Evolutionary conservation across 345 rosid species (phyloP), one percentile per base, ranked within the genome.

Genomic region (Cochlearia excelsa): DNA sequence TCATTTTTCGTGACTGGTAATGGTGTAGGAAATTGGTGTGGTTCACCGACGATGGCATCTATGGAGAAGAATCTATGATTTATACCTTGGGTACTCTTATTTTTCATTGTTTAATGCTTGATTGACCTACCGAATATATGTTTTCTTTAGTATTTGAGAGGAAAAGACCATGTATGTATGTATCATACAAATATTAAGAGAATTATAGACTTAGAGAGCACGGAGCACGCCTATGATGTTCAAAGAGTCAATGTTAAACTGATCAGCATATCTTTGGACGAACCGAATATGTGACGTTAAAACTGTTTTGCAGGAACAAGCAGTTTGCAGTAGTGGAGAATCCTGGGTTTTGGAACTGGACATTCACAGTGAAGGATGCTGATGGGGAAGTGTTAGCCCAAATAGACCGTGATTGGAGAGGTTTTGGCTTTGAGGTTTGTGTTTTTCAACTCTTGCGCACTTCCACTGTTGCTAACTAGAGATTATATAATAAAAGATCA

Each of bases 331-430:
- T 85, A 58, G 95, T 89, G 54, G 91, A 85, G 63, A 93, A 93
- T 75, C 95, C 99, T 28, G 95, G 99, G 61, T 80, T 92, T 27
- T 93, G 99, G 97, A 79, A 89, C 75, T 93, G 99, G 99, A 93
- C 99, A 34, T 93, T 93, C 59, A 87, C 95, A 52, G 75, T 93
- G 75, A 87, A 85, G 80, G 99, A 73, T 78, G 80, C 78, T 60
- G 73, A 85, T 61, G 94, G 91, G 23, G 71, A 85, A 67, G 88
- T 85, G 38, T 63, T 93, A 59, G 97, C 94, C 47, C 72, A 89
- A 68, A 81, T 93, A 63, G 91, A 88, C 74, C 97, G 95, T 72
- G 87, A 93, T 45, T 89, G 97, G 99, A 85, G 99, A 56, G 99
- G 99, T 53, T 86, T 93, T 57, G 95, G 97, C 67, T 93, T 89